Evolutionary conservation across 2,329 filamentous ascomycete species (phyloP).

Genomic region (Pseudocercospora eumusae): DNA sequence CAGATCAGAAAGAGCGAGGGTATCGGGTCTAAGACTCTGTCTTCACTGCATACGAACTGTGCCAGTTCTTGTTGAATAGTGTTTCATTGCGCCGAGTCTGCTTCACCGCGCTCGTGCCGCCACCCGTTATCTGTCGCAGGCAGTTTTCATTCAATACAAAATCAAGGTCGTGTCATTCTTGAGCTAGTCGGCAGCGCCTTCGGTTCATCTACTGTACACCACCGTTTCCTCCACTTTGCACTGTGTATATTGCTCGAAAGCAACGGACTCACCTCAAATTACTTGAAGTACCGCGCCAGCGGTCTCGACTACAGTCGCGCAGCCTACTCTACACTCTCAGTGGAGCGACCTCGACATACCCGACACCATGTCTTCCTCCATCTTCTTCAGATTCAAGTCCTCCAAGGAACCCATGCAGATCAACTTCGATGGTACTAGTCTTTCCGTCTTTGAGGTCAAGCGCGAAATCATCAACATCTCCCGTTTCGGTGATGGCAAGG

Average conservation of each 20-base stretch:
- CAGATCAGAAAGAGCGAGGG: constrained; percentile 17
- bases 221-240: constrained; percentile 25
- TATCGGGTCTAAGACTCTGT: constrained; percentile 6
- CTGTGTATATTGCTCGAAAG: constrained; percentile 22
- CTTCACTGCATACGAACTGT: constrained; percentile 11
- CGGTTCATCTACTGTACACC: constrained; percentile 35
- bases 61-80: constrained; percentile 14
- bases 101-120: constrained; percentile 22
- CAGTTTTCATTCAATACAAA: constrained; percentile 38
- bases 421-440: constrained; percentile 94
- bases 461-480: constrained; percentile 96
- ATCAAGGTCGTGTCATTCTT: constrained; percentile 33
- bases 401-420: constrained; percentile 93
- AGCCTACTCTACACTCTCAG: constrained; percentile 5
- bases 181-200: constrained; percentile 29
- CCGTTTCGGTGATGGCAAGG: constrained; percentile 89
- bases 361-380: constrained; percentile 83
- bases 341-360: constrained; percentile 13
- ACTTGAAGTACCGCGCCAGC: constrained; percentile 14
- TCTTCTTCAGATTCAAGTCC: constrained; percentile 99
- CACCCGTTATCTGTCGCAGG: constrained; percentile 29
- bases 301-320: constrained; percentile 14
- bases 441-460: constrained; percentile 98
- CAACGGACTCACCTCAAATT: constrained; percentile 20
- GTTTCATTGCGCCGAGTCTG: constrained; percentile 24